These are phyloP conservation scores for Cutaneotrichosporon mucoides DNA, from an alignment of 1,284 basidiomycete species.

Conservation along the genomic window DNA sequence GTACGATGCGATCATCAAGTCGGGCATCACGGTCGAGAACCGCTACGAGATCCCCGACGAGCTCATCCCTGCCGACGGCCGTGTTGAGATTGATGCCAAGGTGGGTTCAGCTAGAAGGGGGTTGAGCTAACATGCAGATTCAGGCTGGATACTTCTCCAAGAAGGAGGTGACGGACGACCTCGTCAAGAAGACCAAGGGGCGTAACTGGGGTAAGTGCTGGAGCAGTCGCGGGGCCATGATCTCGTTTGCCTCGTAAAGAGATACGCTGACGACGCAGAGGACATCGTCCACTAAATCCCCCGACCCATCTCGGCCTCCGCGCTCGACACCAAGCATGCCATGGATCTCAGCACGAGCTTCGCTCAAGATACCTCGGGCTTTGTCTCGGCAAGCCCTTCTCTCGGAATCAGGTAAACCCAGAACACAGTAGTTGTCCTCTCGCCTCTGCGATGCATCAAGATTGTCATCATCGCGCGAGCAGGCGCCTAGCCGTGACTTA, in stretches of 20 bases:
- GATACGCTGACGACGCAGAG: slow-evolving; percentile 18
- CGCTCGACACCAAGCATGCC: too few relatives aligned
- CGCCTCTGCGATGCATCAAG: slow-evolving; percentile 4
- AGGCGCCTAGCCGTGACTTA: too few relatives aligned
- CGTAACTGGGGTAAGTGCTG: slow-evolving; percentile 67
- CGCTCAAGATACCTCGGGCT: background rate
- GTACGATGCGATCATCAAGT: slow-evolving; percentile 85
- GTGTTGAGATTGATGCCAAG: slow-evolving; percentile 92
- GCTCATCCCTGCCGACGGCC: slow-evolving; percentile 81
- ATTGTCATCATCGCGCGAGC: background rate
- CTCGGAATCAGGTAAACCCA: too few relatives aligned
- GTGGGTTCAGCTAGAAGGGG: slow-evolving; percentile 11
- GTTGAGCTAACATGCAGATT: slow-evolving; percentile 53
- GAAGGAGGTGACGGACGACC: slow-evolving; percentile 63
- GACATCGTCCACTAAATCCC: slow-evolving; percentile 29
- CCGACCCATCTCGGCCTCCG: background rate
- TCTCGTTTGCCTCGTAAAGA: background rate
- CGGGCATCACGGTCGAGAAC: slow-evolving; percentile 75
- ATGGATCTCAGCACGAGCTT: too few relatives aligned
- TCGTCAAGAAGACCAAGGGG: slow-evolving; percentile 79
- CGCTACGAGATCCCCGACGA: slow-evolving; percentile 83
- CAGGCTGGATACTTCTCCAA: slow-evolving; percentile 88
- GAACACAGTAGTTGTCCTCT: background rate
- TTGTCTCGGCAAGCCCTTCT: too few relatives aligned
- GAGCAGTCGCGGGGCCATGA: background rate